Base-by-base conservation (phyloP, 2,329 filamentous ascomycete genomes). In the Aspergillus sp. region DNA sequence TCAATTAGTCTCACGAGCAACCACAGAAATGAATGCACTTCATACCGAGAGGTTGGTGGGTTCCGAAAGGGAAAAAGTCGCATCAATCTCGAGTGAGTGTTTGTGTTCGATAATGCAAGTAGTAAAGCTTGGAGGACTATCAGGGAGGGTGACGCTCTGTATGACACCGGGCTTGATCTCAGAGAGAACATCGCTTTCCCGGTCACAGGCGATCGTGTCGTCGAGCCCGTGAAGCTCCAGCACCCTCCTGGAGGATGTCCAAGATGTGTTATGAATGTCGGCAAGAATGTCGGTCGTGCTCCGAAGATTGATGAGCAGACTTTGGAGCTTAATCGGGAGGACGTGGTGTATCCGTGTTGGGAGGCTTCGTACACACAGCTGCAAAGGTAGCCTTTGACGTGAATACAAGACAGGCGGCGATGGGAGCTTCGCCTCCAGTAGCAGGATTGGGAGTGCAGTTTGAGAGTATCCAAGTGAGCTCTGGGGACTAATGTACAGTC, bases 371-470 rank as follows among this genome's bases (percentile, higher is more conserved):
- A 46, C 9, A 31, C 25, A 54, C 11, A 60, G 17, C 7, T 17
- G 49, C 11, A 60, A 31, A 11, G 51, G 51, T 7, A 60, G 22
- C 6, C 4, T 28, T 22, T 30, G 17, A 4, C n/a, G 45, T 9
- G 31, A 23, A 19, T 47, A 53, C n/a, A 49, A n/a, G n/a, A 59
- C 8, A 5, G 23, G 23, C 23, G 50, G 45, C 17, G 31, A 54
- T n/a, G 56, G 49, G 1, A 59, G 22, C 15, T n/a, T 53, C 23
- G 38, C 51, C 19, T 59, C 57, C 22, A 59, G 45, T 49, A 50
- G 22, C 34, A 59, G 7, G 3, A 54, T 50, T 1, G 57, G 51
- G 15, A 50, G 7, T 15, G 9, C 8, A n/a, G 43, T n/a, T 17
- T 1, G 23, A 9, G 34, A 41, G 34, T 6, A 41, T 13, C 34